These are phyloP conservation scores for Phytophthora hybrid DNA, from an alignment of 352 stramenopile species.

Conservation along the genomic window DNA sequence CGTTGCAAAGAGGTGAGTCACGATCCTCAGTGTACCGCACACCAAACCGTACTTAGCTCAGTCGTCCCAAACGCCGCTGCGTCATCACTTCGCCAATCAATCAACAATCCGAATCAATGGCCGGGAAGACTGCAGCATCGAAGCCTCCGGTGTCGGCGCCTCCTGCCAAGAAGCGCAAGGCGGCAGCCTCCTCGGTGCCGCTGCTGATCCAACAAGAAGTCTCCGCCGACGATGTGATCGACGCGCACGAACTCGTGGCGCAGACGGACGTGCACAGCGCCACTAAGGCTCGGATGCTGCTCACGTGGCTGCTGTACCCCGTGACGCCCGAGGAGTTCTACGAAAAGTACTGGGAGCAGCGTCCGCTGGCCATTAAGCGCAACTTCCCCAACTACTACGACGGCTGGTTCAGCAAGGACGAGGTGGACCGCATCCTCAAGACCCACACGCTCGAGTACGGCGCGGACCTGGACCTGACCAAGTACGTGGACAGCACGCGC, in stretches of 20 bases:
- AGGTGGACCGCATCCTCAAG: constrained; percentile 80
- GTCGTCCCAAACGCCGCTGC: background rate
- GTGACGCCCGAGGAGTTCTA: constrained; percentile 93
- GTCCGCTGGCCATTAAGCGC: constrained; percentile 89
- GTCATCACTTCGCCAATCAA: constrained; percentile 17
- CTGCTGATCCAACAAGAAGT: constrained; percentile 54
- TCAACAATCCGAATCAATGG: constrained; percentile 39
- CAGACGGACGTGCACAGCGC: constrained; percentile 73
- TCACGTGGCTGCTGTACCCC: constrained; percentile 89
- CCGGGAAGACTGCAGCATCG: constrained; percentile 39
- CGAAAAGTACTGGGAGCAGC: constrained; percentile 93
- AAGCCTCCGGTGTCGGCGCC: constrained; percentile 25
- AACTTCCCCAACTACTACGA: constrained; percentile 78
- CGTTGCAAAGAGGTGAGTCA: background rate
- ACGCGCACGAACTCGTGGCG: constrained; percentile 63
- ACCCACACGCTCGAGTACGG: constrained; percentile 84
- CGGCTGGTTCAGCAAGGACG: constrained; percentile 75
- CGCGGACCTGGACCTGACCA: constrained; percentile 87
- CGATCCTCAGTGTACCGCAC: background rate
- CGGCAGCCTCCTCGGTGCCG: constrained; percentile 39
- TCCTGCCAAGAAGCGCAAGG: constrained; percentile 67
- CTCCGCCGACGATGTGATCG: constrained; percentile 57
- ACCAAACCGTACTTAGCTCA: background rate
- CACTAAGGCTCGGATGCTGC: constrained; percentile 73
- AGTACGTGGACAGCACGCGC: constrained; percentile 87